Evolutionary conservation across 106 monocot species (phyloP).

Genomic region (Xerophyta viscosa): DNA sequence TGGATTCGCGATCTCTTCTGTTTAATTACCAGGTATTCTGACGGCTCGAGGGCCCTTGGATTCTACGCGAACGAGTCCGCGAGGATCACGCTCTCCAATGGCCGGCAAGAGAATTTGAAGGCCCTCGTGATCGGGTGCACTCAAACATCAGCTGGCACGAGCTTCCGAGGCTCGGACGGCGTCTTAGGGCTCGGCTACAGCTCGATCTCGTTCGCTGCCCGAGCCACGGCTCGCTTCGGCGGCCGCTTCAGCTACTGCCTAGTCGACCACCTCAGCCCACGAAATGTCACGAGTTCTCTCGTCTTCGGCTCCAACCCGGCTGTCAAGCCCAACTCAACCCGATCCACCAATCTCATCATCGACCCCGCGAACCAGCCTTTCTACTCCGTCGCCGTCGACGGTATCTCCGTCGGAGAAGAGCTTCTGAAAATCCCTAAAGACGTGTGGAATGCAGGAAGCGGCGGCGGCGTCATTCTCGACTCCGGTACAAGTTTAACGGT

Average conservation of each 20-base stretch:
- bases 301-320: conserved; percentile 50
- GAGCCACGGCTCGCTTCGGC: conserved; percentile 36
- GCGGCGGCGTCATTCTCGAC: conserved; percentile 77
- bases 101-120: conserved; percentile 37
- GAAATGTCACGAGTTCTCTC: conserved; percentile 60
- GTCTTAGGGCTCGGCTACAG: conserved; percentile 87
- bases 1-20: too few species aligned
- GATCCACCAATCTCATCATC: conserved; percentile 35
- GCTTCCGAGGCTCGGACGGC: conserved; percentile 60
- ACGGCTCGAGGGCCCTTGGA: conserved; percentile 60
- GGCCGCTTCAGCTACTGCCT: conserved; percentile 92
- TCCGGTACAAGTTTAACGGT: conserved; percentile 74
- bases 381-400: conserved; percentile 47
- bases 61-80: conserved; percentile 70
- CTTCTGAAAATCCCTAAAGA: conserved; percentile 25
- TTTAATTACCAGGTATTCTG: conserved; percentile 41
- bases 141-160: conserved; percentile 30
- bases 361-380: conserved; percentile 32
- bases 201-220: conserved; percentile 49
- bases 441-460: conserved; percentile 41
- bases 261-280: conserved; percentile 94
- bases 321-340: not conserved
- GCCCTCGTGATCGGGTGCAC: conserved; percentile 77
- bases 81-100: conserved; percentile 39
- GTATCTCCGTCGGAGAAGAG: conserved; percentile 51